Base-by-base conservation (phyloP, 23 red algal genomes). In the Agarophyton chilense region DNA sequence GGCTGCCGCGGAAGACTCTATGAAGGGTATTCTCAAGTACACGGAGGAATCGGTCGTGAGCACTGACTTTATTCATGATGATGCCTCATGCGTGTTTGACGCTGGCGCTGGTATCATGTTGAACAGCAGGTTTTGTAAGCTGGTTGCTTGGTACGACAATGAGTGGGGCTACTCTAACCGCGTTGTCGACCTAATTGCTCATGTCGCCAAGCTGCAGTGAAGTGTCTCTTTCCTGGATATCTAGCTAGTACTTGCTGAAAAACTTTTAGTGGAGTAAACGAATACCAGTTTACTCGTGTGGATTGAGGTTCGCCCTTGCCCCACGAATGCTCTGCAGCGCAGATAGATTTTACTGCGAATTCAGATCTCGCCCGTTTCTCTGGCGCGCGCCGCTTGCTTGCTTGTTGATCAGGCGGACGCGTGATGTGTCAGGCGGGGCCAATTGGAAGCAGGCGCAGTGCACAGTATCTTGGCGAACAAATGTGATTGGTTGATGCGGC, bases 141-240 rank as follows among this genome's bases (percentile, higher is more conserved):
- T 95, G 32, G 93, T 99, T 19, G 72, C 81, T 31, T 99, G 97
- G 97, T 99, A 99, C 87, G 97, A 99, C 81, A 99, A 99, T 76
- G 97, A 99, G 71, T 95, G 93, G 93, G 97, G 97, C 32, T 99
- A 99, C 78, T 93, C 87, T 16, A 96, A 93, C 84, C 97, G 97
- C 62, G 97, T 99, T 51, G 97, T 99, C 34, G 97, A 99, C 80
- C 78, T 99, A 16, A 92, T 99, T 41, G 60, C 81, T 4, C 93
- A 99, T 81, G 92, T 99, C 45, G 45, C 93, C 71, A 96, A 94
- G 62, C 34, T 96, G 36, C 84, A 99, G 46, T 94, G 43, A 82
- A 34, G 29, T 67, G 62, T 36, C 18, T 3, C n/a, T 67, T 11
- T n/a, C n/a, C n/a, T n/a, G n/a, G n/a, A n/a, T n/a, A n/a, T n/a